Evolutionary conservation across 2,329 filamentous ascomycete species (phyloP).

Genomic region (Fusarium burgessii): DNA sequence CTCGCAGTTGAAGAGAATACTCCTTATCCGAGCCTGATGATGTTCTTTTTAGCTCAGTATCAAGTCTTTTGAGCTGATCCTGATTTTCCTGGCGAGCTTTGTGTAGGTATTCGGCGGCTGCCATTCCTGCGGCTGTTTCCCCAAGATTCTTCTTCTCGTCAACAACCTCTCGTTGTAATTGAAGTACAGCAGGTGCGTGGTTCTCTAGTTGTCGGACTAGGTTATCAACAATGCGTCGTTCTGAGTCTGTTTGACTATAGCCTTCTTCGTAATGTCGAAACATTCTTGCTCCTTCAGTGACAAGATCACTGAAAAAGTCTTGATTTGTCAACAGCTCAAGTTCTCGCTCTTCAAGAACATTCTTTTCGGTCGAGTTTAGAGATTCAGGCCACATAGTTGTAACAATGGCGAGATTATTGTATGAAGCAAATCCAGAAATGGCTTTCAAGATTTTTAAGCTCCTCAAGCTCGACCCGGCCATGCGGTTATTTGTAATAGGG

Average conservation of each 20-base stretch:
- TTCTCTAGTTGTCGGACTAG: not conserved
- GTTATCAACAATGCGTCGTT: not conserved
- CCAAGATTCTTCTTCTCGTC: not conserved
- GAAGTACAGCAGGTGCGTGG: not conserved
- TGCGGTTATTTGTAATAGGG: slow-evolving; percentile 26
- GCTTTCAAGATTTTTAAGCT: slow-evolving; percentile 14
- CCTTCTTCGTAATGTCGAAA: slow-evolving; percentile 9
- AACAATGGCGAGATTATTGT: slow-evolving; percentile 9
- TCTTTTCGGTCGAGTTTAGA: not conserved
- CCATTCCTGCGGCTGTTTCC: slow-evolving; percentile 4
- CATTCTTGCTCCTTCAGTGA: not conserved
- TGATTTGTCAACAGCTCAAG: not conserved
- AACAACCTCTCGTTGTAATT: slow-evolving; percentile 11
- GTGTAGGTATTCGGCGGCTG: not conserved
- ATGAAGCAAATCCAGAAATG: not conserved
- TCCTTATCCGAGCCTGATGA: accelerated
- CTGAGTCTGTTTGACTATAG: not conserved
- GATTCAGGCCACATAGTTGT: slow-evolving; percentile 30
- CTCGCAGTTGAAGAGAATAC: not conserved
- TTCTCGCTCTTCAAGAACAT: not conserved
- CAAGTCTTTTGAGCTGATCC: not conserved
- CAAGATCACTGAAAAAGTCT: slow-evolving; percentile 2
- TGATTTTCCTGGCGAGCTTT: not conserved
- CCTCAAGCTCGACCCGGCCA: slow-evolving; percentile 10
- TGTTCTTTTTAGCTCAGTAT: not conserved